Base-by-base conservation (phyloP, 164 flowering plant genomes). In the Liriodendron chinense region DNA sequence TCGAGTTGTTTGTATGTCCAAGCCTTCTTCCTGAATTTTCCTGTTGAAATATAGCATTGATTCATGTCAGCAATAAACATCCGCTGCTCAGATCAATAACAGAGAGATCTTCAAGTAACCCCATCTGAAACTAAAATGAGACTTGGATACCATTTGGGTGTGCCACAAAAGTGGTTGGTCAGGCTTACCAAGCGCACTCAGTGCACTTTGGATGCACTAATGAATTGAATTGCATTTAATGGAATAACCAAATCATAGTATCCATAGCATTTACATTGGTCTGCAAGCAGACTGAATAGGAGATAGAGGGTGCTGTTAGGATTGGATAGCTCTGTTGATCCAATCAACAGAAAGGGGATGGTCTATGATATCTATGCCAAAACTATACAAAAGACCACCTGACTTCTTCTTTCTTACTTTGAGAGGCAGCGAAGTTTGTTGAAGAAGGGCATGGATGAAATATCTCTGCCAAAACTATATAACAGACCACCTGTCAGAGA, bases 11-110 rank as follows among this genome's bases (percentile, higher is more conserved):
- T 90, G 90, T 50, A 87, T 84, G 79, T 92, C 93, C 81, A 89
- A 81, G 50, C 92, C 94, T 83, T 87, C 89, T 73, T 90, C 92
- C 82, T 92, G 96, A 78, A 96, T 89, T 80, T 96, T 94, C 84
- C 99, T 95, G 84, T 68, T 12, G 20, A 26, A 73, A 47, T 10
- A 18, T 13, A 68, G 7, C 25, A 48, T 7, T 0, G n/a, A 13
- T 34, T 43, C 9, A 13, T 3, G 49, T 68, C 53, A 25, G 65
- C 43, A 50, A 47, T 24, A 74, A 65, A 34, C 20, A 34, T 34
- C n/a, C 22, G 16, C 9, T 34, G 8, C 22, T 24, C 63, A 72
- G 74, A 47, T 53, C 74, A 16, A 53, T 21, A 47, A 63, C 50
- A 49, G 2, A 43, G 14, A 43, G 18, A 20, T 24, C 25, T 8